Base-by-base conservation (phyloP, 2,329 filamentous ascomycete genomes). In the Coniochaeta sp. region DNA sequence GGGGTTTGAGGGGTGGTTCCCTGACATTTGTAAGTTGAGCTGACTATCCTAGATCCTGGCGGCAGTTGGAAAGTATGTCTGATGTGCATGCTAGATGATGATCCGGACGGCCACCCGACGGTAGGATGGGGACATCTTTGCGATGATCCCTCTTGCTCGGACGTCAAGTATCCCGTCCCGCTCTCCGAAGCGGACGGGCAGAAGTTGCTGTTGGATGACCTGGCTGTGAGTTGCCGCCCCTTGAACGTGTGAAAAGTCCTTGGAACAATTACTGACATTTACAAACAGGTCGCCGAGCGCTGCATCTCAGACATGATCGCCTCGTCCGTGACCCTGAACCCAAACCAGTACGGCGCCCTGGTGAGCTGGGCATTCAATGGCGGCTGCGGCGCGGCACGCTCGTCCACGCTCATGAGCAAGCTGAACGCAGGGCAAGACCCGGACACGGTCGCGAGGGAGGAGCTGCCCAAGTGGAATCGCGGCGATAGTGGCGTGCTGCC, bases 61-160 rank as follows among this genome's bases (percentile, higher is more conserved):
- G 50, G 24, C n/a, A 33, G 16, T n/a, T 2, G 16, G 9, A 31
- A 11, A 28, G 12, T n/a, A 28, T 31, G 28, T 19, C 38, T 40
- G 38, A 40, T 40, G 43, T 38, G 36, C 16, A 22, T 22, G n/a
- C 16, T 33, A 68, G 68, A 68, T 60, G 65, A 59, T 6, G 79
- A 81, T 61, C 75, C 78, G 19, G 73, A 74, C 52, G 78, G 78
- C 31, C 69, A 77, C 28, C 77, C 78, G 0, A 82, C 78, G 4
- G 75, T 82, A 0, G 80, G 79, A 3, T 81, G 81, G 62, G 80
- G 80, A 17, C 80, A 82, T 64, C 70, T 79, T 11, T 82, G 79
- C 69, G 61, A 66, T 36, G 70, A 74, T 9, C 62, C 67, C 8
- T 69, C 65, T 14, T 82, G 79, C 68, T 65, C 72, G 1, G 79